Base-by-base conservation (phyloP, 2,329 filamentous ascomycete species). In the Capronia epimyces region DNA sequence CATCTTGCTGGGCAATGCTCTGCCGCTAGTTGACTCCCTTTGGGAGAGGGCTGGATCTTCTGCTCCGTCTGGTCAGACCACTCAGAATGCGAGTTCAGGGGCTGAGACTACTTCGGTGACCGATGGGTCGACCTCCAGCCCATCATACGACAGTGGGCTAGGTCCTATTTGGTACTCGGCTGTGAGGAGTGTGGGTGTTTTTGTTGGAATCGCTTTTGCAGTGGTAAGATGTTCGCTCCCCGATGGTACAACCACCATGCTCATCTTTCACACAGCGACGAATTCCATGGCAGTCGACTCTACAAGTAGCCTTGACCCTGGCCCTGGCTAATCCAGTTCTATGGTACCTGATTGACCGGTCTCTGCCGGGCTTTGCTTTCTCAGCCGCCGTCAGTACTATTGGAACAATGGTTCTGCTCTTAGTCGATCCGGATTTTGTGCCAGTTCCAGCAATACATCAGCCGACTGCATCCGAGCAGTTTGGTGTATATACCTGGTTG, bases 271-370 rank as follows among this genome's bases (percentile, higher is more conserved):
- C 15, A 42, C 62, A 94, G 88, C 84, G 93, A 58, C 88, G 87
- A 68, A 80, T 96, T 8, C 87, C 89, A 1, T 98, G 93, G 93
- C 80, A 90, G 62, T 96, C 90, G 7, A 93, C 89, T 1, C 81
- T 95, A n/a, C 93, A 98, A 69, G 83, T 94, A 16, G 94, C 90
- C 1, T 70, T 94, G 21, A 93, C 90, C 1, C 82, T 98, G 43
- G 87, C 89, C 18, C 81, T 97, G 53, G 88, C 86, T 16, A 97
- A 97, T 66, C 91, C 93, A 1, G 86, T 93, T 8, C 74, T 98
- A 15, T 98, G 93, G 93, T 98, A 95, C 70, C 76, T 97, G 20
- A 86, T 98, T 64, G 93, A 98, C 70, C 87, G 91, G 44, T 93
- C 89, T 41, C 83, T 82, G 60, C 80, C 89, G 0, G 93, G 93